A percentile compares a stretch with the other conserved stretches of the same genome.
Evolutionary conservation across 202 grass and related monocot species (phyloP).

Genomic region (Zoysia matrella): DNA sequence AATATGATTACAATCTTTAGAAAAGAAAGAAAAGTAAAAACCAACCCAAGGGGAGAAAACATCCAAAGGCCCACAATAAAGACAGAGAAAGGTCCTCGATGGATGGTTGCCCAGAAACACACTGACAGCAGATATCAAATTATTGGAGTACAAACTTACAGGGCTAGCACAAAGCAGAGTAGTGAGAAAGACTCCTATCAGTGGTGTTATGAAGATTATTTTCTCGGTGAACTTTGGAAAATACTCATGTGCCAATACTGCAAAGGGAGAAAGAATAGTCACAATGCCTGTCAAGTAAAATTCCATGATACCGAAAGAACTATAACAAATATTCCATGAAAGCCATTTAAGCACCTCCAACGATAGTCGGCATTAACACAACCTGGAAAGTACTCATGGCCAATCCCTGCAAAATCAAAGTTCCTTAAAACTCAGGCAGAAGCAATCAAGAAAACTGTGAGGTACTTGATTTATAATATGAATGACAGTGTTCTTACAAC

Average conservation of each 20-base stretch:
- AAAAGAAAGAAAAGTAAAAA: background rate
- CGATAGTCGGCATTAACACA: conserved; percentile 82
- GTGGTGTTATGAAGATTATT: conserved; percentile 78
- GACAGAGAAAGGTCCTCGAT: background rate
- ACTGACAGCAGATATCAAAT: background rate
- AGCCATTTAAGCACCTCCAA: conserved; percentile 69
- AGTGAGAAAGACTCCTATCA: conserved; percentile 91
- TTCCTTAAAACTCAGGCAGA: conserved; percentile 23
- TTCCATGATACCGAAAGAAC: conserved; percentile 20
- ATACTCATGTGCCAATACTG: conserved; percentile 90
- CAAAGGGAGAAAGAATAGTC: conserved; percentile 47
- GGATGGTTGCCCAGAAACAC: background rate
- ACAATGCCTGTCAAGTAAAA: conserved; percentile 34
- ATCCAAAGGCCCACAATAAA: background rate
- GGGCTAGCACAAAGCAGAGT: conserved; percentile 96
- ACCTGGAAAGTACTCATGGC: conserved; percentile 99
- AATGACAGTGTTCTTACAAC: conserved; percentile 60
- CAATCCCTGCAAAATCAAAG: conserved; percentile 65
- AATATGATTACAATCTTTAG: background rate
- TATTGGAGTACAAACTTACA: conserved; percentile 54
- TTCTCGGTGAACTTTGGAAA: conserved; percentile 85
- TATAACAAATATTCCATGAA: conserved; percentile 35
- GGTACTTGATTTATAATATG: conserved; percentile 7
- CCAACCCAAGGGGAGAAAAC: background rate
- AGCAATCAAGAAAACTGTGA: conserved; percentile 15